phyloP scores from a whole-genome alignment of 2,329 filamentous ascomycete genomes.

The Hypoxylon sp. region DNA sequence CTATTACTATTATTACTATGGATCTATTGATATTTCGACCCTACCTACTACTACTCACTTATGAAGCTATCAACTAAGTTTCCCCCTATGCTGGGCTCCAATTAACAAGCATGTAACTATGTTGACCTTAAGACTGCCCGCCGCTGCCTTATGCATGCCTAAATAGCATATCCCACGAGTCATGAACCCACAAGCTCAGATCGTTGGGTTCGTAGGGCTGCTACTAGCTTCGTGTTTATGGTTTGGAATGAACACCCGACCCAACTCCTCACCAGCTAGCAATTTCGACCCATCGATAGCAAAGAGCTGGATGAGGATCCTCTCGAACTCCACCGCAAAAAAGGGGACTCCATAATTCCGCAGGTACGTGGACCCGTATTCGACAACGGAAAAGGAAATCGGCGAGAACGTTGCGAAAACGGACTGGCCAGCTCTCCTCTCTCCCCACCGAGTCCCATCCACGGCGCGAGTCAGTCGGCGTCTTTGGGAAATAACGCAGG shows the following conservation, averaged over 20 bases:
- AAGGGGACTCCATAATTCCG: not conserved
- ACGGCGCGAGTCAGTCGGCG: conserved; percentile 26
- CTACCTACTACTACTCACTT: conserved; percentile 2
- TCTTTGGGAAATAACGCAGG: not conserved
- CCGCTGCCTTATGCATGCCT: not conserved
- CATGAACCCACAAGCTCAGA: conserved; percentile 4
- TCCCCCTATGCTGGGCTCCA: conserved; percentile 1
- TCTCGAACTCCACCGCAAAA: conserved; percentile 2
- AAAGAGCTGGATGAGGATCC: not conserved
- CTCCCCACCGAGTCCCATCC: conserved; percentile 4
- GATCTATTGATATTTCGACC: conserved; percentile 27
- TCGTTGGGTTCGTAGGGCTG: conserved; percentile 18
- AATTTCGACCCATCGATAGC: not conserved
- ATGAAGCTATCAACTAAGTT: not conserved
- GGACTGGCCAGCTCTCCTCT: conserved; percentile 8
- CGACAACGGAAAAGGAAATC: not conserved
- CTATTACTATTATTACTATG: conserved; percentile 15
- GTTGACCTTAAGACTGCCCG: conserved; percentile 7
- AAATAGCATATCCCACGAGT: conserved; percentile 11
- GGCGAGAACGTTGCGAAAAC: conserved; percentile 5
- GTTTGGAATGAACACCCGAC: conserved; percentile 3
- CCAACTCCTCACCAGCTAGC: conserved; percentile 1
- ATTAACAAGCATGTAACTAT: not conserved
- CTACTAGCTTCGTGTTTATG: conserved; percentile 14
- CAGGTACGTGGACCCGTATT: conserved; percentile 3